phyloP scores from a whole-genome alignment of 2,329 filamentous ascomycete species.

The Stenocarpella maydis region DNA sequence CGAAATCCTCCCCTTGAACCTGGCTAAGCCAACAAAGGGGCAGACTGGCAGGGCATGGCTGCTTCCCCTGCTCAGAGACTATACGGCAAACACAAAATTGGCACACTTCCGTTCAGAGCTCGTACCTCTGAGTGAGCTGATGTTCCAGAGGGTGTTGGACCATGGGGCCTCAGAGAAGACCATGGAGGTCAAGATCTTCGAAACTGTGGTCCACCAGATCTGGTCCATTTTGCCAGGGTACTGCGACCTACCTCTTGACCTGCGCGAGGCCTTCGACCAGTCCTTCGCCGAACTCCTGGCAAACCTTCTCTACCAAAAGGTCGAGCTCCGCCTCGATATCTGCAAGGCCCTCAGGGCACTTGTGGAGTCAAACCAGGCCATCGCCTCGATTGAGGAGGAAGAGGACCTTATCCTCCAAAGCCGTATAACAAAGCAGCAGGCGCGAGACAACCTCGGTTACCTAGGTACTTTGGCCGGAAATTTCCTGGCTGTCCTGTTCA shows the following conservation, averaged over 20 bases:
- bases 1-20: slow-evolving; percentile 83
- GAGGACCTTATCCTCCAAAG: slow-evolving; percentile 81
- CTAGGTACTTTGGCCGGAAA: slow-evolving; percentile 84
- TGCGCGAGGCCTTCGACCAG: slow-evolving; percentile 81
- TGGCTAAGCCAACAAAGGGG: slow-evolving; percentile 77
- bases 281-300: slow-evolving; percentile 88
- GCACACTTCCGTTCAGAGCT: slow-evolving; percentile 86
- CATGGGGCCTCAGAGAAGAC: slow-evolving; percentile 86
- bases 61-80: slow-evolving; percentile 88
- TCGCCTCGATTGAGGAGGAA: slow-evolving; percentile 73
- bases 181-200: slow-evolving; percentile 96
- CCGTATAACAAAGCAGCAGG: slow-evolving; percentile 77
- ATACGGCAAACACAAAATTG: slow-evolving; percentile 87
- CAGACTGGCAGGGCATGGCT: slow-evolving; percentile 93
- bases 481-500: slow-evolving; percentile 95
- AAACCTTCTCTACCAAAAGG: slow-evolving; percentile 91
- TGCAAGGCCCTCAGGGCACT: slow-evolving; percentile 87
- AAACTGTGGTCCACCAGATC: slow-evolving; percentile 93
- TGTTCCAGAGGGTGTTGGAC: slow-evolving; percentile 89
- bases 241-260: slow-evolving; percentile 88
- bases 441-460: slow-evolving; percentile 82
- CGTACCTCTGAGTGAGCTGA: slow-evolving; percentile 85
- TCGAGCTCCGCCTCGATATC: slow-evolving; percentile 84
- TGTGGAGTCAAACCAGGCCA: slow-evolving; percentile 89
- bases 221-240: slow-evolving; percentile 96